Evolutionary conservation across 352 stramenopile species (phyloP).

Genomic region (Phytophthora fragariae): DNA sequence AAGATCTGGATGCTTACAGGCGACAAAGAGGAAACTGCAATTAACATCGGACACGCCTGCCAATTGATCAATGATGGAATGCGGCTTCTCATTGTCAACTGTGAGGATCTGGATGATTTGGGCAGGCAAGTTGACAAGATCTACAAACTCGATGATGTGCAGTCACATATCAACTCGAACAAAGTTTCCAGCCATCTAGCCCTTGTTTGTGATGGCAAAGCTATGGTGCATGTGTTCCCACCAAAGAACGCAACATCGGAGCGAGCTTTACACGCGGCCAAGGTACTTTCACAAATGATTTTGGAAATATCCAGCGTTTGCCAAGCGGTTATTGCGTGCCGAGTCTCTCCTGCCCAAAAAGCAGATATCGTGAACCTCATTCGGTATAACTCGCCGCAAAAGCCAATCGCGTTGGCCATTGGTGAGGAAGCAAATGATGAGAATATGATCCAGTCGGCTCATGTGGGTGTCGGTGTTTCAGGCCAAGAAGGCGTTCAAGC

Average conservation of each 20-base stretch:
- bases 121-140: conserved; percentile 60
- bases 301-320: conserved; percentile 69
- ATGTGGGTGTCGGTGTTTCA: conserved; percentile 94
- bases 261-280: conserved; percentile 46
- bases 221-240: conserved; percentile 76
- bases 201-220: conserved; percentile 76
- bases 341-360: conserved; percentile 87
- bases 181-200: conserved; percentile 62
- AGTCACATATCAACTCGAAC: conserved; percentile 49
- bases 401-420: conserved; percentile 90
- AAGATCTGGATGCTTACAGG: conserved; percentile 96
- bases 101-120: conserved; percentile 53
- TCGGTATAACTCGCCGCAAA: conserved; percentile 49
- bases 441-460: conserved; percentile 95
- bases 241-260: conserved; percentile 51
- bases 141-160: conserved; percentile 54
- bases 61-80: conserved; percentile 76
- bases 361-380: conserved; percentile 83
- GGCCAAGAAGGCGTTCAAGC: conserved; percentile 92
- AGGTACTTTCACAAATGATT: conserved; percentile 58
- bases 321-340: conserved; percentile 80
- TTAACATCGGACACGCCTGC: conserved; percentile 92
- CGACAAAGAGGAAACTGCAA: conserved; percentile 95
- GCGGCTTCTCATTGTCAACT: conserved; percentile 61
- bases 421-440: conserved; percentile 96